These are phyloP conservation scores for Phytophthora kernoviae DNA, from an alignment of 352 stramenopile species.

Conservation along the genomic window DNA sequence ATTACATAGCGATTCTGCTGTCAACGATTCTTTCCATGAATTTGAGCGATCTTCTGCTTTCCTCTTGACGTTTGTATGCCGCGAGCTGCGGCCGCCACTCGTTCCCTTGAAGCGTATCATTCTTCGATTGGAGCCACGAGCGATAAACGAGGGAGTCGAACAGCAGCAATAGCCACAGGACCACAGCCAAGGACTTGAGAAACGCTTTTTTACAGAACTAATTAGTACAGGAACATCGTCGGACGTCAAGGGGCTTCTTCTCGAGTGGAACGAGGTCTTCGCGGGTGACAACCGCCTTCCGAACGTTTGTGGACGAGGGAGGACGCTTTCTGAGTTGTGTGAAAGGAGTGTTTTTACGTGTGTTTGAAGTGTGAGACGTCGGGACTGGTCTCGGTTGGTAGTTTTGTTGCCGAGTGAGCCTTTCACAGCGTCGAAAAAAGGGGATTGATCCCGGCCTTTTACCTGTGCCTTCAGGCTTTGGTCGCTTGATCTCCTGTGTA, in stretches of 20 bases:
- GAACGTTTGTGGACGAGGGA: background rate
- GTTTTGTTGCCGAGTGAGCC: background rate
- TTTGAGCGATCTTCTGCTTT: background rate
- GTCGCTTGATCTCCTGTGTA: background rate
- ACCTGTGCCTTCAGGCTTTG: background rate
- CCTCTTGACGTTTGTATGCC: background rate
- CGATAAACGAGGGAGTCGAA: background rate
- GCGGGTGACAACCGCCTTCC: conserved; percentile 1
- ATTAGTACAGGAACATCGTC: background rate
- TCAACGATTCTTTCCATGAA: too few species aligned
- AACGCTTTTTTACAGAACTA: background rate
- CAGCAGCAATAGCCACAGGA: background rate
- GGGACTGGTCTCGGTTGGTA: background rate
- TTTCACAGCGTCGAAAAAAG: background rate
- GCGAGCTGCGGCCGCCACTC: background rate
- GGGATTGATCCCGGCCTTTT: background rate
- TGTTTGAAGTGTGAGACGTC: background rate
- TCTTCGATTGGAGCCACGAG: conserved; percentile 3
- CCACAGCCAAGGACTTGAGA: background rate
- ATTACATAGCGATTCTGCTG: too few species aligned
- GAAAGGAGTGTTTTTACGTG: background rate
- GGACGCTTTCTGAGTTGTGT: background rate
- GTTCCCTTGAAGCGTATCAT: background rate
- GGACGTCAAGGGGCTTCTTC: background rate
- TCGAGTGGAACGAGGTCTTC: background rate